A percentile compares a stretch with the other conserved stretches of the same genome.
Evolutionary conservation across 352 stramenopile genomes (phyloP).

Genomic region (Phytophthora pseudosyringae): DNA sequence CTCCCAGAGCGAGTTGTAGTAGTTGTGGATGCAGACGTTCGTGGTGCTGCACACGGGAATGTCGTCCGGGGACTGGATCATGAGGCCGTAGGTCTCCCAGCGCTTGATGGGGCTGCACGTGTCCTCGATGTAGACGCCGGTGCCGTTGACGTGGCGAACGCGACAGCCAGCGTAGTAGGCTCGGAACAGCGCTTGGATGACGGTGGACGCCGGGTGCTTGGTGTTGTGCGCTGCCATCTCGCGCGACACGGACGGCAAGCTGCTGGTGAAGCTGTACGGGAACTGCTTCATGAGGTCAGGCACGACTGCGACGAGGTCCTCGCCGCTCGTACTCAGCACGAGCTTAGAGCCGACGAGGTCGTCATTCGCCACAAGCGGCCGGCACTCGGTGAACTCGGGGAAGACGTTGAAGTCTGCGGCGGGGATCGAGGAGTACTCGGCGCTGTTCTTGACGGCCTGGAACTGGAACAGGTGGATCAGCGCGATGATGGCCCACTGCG

Average conservation of each 20-base stretch:
- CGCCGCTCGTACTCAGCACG: neutral
- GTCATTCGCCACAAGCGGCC: neutral
- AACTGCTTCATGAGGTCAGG: slow-evolving; percentile 3
- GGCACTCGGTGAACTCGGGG: neutral
- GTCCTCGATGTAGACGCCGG: slow-evolving; percentile 30
- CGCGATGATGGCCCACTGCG: neutral
- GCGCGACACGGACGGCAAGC: slow-evolving; percentile 8
- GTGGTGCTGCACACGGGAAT: slow-evolving; percentile 24
- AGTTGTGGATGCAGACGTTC: slow-evolving; percentile 33
- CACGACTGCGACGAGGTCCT: neutral
- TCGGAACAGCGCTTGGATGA: slow-evolving; percentile 23
- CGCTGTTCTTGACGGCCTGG: neutral
- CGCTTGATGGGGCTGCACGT: slow-evolving; percentile 17
- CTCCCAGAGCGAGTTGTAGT: slow-evolving; percentile 41
- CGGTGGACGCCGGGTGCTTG: slow-evolving; percentile 7
- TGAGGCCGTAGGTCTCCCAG: slow-evolving; percentile 33
- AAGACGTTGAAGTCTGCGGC: neutral
- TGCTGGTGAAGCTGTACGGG: slow-evolving; percentile 2
- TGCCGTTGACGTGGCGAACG: slow-evolving; percentile 27
- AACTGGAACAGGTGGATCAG: neutral
- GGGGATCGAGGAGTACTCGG: neutral
- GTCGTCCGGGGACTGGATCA: slow-evolving; percentile 30
- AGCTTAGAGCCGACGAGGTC: slow-evolving; percentile 1
- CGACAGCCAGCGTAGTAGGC: slow-evolving; percentile 30
- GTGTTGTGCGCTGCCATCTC: slow-evolving; percentile 21